Base-by-base conservation (phyloP, 2,329 filamentous ascomycete species). In the Byssochlamys sp. region DNA sequence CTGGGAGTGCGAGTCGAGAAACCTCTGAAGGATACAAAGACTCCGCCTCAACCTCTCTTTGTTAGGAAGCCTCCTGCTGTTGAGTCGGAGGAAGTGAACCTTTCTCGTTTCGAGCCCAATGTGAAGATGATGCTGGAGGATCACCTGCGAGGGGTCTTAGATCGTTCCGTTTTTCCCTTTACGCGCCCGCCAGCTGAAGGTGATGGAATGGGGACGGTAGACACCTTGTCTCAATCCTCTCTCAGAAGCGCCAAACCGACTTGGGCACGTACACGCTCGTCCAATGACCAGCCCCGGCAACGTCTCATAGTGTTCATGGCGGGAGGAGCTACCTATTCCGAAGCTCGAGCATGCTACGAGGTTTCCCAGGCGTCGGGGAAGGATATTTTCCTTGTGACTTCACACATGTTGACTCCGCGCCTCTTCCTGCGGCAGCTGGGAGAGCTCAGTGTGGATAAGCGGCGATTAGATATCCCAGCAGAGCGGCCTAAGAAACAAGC, bases 261-360 rank as follows among this genome's bases (percentile, higher is more conserved):
- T 49, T 99, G 94, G 94, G 94, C 94, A 1, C 89, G 90, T 55
- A 87, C 89, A 9, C 86, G 90, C 50, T 81, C 87, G 52, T 83
- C 85, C 28, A 85, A 78, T 59, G 84, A 80, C 59, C 92, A 97
- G 70, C 95, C 91, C 62, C 84, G 88, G 55, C 94, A 99, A 71
- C 85, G 94, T 55, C 82, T 97, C 56, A 89, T 99, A 59, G 86
- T 97, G 14, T 97, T 96, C 71, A 87, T 97, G 81, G 94, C 92
- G 1, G 94, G 94, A 53, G 94, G 94, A 51, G 94, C 94, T 24
- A 97, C 94, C 0, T 96, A 92, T 71, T 91, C 90, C 4, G 94
- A 99, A 75, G 83, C 89, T 31, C 85, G 94, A 28, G 82, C 86
- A 11, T 99, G 94, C 75, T 97, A 97, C 70, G 90, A 96, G 66